Evolutionary conservation across 164 flowering plant species (phyloP).

Genomic region (Kalanchoe fedtschenkoi): DNA sequence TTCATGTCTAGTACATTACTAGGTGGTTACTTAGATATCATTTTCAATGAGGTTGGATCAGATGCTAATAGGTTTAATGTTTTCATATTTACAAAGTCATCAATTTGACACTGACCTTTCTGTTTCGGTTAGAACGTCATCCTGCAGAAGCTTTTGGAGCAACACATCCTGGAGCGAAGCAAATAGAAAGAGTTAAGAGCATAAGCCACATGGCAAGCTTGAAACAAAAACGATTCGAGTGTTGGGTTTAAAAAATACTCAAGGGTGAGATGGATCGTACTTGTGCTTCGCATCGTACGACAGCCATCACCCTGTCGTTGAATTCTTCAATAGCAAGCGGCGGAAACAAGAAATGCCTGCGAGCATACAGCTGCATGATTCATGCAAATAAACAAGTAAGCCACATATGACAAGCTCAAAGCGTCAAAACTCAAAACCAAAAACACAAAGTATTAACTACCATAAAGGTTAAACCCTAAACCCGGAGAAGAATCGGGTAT

Average conservation of each 20-base stretch:
- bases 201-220: too few relatives aligned
- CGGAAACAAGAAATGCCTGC: conserved; percentile 82
- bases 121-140: conserved; percentile 46
- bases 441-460: neutral
- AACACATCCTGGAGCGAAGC: conserved; percentile 59
- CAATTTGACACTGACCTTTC: conserved; percentile 47
- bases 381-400: conserved; percentile 9
- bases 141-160: conserved; percentile 58
- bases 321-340: conserved; percentile 74
- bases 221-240: too few relatives aligned
- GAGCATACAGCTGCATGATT: conserved; percentile 75
- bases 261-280: conserved; percentile 18
- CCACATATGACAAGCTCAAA: neutral
- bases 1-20: neutral
- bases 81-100: neutral
- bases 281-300: conserved; percentile 95
- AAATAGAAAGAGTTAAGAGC: neutral
- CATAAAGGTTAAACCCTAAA: neutral
- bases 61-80: neutral
- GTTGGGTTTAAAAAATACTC: neutral
- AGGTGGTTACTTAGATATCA: too few relatives aligned
- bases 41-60: too few relatives aligned
- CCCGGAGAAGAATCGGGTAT: neutral
- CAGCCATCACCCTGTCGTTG: conserved; percentile 77
- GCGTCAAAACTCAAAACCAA: neutral